Conservation (phyloP, 2,329 filamentous ascomycete species). For the Monosporascus sp. region DNA sequence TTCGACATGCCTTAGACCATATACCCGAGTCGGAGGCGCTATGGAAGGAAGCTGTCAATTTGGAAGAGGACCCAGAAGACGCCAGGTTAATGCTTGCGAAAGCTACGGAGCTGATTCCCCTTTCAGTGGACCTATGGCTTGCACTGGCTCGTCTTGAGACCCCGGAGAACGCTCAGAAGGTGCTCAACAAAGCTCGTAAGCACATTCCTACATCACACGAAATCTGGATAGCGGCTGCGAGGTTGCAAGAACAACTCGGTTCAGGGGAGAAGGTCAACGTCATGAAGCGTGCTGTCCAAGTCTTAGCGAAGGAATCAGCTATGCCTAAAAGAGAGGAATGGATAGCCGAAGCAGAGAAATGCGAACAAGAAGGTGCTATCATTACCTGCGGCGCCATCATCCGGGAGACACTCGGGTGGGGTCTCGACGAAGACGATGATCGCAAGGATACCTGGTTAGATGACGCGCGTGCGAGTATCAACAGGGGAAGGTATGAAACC, state of each 20-base stretch:
- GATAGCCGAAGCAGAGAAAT: conserved; percentile 91
- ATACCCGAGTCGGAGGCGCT: conserved; percentile 90
- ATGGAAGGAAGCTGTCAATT: conserved; percentile 97
- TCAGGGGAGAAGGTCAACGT: conserved; percentile 77
- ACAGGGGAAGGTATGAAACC: conserved; percentile 79
- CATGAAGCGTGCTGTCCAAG: conserved; percentile 89
- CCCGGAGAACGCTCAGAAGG: conserved; percentile 86
- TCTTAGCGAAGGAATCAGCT: conserved; percentile 82
- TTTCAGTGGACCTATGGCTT: conserved; percentile 92
- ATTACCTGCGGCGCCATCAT: conserved; percentile 87
- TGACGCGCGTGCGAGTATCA: conserved; percentile 78
- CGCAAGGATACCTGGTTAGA: conserved; percentile 95
- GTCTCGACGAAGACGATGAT: conserved; percentile 92
- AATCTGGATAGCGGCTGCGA: conserved; percentile 92
- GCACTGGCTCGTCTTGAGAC: conserved; percentile 85
- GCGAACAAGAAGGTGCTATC: conserved; percentile 84
- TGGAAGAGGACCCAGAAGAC: conserved; percentile 86
- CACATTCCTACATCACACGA: conserved; percentile 89
- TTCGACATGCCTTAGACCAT: conserved; percentile 85
- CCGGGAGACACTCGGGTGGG: conserved; percentile 86
- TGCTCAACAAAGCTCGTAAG: conserved; percentile 92
- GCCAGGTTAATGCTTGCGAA: conserved; percentile 86
- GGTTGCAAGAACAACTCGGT: conserved; percentile 82
- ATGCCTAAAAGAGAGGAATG: conserved; percentile 98
- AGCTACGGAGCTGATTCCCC: conserved; percentile 89